Evolutionary conservation across 2,329 filamentous ascomycete species (phyloP), one percentile per base, ranked within the genome.

Genomic region (Fusarium brachygibbosum): DNA sequence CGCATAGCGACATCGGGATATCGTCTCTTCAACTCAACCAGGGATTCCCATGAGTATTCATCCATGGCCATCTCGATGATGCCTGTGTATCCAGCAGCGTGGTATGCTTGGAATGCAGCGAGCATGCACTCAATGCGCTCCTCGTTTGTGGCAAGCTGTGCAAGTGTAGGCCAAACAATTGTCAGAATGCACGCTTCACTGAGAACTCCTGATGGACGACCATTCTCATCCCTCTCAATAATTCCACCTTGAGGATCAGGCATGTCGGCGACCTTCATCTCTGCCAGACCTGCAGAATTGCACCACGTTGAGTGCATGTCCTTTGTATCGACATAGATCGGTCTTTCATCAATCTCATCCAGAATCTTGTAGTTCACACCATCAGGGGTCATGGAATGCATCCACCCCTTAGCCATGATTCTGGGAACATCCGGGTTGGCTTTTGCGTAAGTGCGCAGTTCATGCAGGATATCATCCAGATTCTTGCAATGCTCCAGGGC

Each of bases 11-110:
- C 61, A 17, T 80, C 76, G 0, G 73, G 73, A 8, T 69, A 41
- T 5, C 70, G 62, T 14, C 76, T 72, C 31, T 79, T 81, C 16
- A 87, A 73, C n/a, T 80, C 80, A 0, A 84, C 70, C 2, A 88
- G 79, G 2, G 82, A 79, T 32, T 83, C 82, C 86, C 86, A 88
- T 1, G 82, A 82, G 25, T 81, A 83, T 38, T 88, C 85, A 61
- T 88, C 86, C 86, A 88, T 88, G 44, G 87, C 87, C 87, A 88
- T 88, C 53, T 88, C 86, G 10, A 87, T 79, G 38, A 86, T 80
- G 3, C 86, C 85, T 0, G 86, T 88, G 70, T 86, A 87, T 2
- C 87, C 86, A 2, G 81, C 83, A 0, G 80, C 76, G 63, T 83
- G 84, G 69, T 87, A 88, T 1, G 83, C 81, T 4, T 79, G 71